Percentiles rank a stretch among this genome's conserved stretches.
Conservation (phyloP, 2,329 filamentous ascomycete species). For the Colletotrichum siamense region DNA sequence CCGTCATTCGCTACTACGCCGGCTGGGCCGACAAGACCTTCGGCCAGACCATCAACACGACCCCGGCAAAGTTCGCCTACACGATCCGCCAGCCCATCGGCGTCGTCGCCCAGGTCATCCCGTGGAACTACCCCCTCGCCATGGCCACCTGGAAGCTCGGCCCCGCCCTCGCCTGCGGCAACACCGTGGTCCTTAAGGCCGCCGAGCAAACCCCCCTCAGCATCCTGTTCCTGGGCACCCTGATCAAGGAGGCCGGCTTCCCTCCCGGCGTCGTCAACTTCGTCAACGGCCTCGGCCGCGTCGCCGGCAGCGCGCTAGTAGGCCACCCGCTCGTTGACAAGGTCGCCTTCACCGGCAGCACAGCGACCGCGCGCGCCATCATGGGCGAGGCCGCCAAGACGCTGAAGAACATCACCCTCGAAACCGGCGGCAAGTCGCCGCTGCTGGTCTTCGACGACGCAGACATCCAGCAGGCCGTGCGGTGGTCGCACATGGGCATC, state of each 20-base stretch:
- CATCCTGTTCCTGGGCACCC: constrained; percentile 67
- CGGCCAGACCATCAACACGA: constrained; percentile 78
- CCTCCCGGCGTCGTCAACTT: constrained; percentile 81
- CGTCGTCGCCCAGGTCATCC: constrained; percentile 77
- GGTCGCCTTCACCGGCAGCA: constrained; percentile 81
- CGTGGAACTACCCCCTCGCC: constrained; percentile 72
- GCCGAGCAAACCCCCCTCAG: constrained; percentile 72
- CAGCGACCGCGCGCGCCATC: constrained; percentile 72
- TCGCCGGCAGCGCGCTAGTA: constrained; percentile 72
- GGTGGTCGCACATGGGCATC: constrained; percentile 56
- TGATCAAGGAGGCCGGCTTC: constrained; percentile 77
- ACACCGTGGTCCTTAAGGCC: constrained; percentile 69
- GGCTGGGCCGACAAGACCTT: constrained; percentile 82
- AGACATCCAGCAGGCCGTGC: constrained; percentile 71
- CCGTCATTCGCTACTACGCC: constrained; percentile 73
- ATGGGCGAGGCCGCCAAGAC: constrained; percentile 75
- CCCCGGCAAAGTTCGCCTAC: constrained; percentile 73
- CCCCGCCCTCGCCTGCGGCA: constrained; percentile 70
- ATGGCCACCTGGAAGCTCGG: constrained; percentile 72
- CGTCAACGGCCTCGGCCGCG: constrained; percentile 72
- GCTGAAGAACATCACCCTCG: constrained; percentile 70
- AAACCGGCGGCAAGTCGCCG: constrained; percentile 72
- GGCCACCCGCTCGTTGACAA: constrained; percentile 75
- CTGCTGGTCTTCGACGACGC: constrained; percentile 70
- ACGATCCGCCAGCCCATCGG: constrained; percentile 77